Conservation (phyloP, 805 yeast species). For the Jamesozyma spencerorum region DNA sequence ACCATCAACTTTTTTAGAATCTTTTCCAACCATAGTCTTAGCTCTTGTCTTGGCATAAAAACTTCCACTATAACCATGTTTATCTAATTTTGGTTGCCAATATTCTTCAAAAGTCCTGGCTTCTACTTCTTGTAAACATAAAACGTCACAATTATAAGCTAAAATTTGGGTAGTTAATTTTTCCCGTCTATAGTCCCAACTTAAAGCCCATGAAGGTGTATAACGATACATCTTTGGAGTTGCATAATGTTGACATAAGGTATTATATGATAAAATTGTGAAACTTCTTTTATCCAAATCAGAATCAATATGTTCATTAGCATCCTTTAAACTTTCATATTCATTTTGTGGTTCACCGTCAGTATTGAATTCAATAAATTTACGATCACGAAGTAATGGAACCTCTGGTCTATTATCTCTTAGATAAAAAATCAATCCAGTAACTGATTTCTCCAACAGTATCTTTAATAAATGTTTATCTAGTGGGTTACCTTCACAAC, state of each 20-base stretch:
- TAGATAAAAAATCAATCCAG: slow-evolving; percentile 67
- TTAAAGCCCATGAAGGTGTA: slow-evolving; percentile 95
- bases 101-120: slow-evolving; percentile 74
- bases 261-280: slow-evolving; percentile 79
- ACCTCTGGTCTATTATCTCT: slow-evolving; percentile 74
- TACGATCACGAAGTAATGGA: slow-evolving; percentile 61
- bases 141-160: slow-evolving; percentile 56
- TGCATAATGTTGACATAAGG: slow-evolving; percentile 92
- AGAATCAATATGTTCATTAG: slow-evolving; percentile 16
- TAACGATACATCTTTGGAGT: slow-evolving; percentile 85
- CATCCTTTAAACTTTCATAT: slow-evolving; percentile 25
- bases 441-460: slow-evolving; percentile 73
- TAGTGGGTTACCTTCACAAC: slow-evolving; percentile 88
- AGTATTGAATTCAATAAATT: slow-evolving; percentile 71
- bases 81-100: slow-evolving; percentile 68
- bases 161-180: slow-evolving; percentile 65
- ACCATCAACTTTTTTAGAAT: slow-evolving; percentile 89
- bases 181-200: slow-evolving; percentile 84
- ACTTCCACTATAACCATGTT: slow-evolving; percentile 68
- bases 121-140: slow-evolving; percentile 95
- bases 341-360: slow-evolving; percentile 51
- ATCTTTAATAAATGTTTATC: slow-evolving; percentile 55
- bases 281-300: slow-evolving; percentile 37
- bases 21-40: slow-evolving; percentile 73
- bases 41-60: slow-evolving; percentile 88